phyloP scores from a whole-genome alignment of 2,329 filamentous ascomycete species.

The Fusarium bulbicola region DNA sequence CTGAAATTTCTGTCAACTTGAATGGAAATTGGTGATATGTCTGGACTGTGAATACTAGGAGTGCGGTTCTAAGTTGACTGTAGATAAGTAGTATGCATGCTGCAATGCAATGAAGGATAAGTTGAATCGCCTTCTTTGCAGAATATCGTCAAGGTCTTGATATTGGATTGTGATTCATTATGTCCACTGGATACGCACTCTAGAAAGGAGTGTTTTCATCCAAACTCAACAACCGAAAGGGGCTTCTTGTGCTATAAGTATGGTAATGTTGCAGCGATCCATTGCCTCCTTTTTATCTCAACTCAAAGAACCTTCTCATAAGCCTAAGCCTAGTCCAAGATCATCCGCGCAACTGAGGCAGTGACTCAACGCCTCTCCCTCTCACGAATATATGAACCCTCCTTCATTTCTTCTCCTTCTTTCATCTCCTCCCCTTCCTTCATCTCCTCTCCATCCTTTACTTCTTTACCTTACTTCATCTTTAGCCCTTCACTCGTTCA shows the following conservation, averaged over 20 bases:
- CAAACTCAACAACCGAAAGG: fast-evolving
- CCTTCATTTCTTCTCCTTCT: neutral
- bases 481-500: no score
- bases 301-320: neutral
- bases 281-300: neutral
- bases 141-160: neutral
- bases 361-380: neutral
- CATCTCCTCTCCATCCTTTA: neutral
- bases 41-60: neutral
- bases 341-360: neutral
- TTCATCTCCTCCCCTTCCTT: neutral
- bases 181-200: fast-evolving
- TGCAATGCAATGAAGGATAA: fast-evolving
- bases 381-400: neutral
- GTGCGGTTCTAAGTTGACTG: fast-evolving
- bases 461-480: no score
- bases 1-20: no score
- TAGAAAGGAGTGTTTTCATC: neutral
- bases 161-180: no score
- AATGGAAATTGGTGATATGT: fast-evolving
- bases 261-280: fast-evolving
- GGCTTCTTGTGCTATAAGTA: neutral
- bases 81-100: fast-evolving
- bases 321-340: neutral
- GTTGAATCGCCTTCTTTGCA: fast-evolving